A percentile compares a stretch with the other conserved stretches of the same genome.
Conservation (phyloP, 352 stramenopile species). For the Phytopythium delawarense region DNA sequence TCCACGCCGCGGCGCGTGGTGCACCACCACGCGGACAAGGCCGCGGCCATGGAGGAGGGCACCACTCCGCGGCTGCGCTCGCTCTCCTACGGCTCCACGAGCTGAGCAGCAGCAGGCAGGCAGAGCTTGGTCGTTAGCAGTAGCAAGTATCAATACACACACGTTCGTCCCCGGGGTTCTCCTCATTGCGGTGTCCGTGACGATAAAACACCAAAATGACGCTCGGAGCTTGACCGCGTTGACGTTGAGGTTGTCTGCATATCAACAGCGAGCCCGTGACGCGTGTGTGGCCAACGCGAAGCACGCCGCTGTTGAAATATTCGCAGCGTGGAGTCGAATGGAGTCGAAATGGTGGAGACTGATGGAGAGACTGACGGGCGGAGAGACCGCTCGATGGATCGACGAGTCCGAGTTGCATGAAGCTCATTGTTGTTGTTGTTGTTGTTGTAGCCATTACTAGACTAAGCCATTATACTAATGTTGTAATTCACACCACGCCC, state of each 20-base stretch:
- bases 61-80: slow-evolving; percentile 4
- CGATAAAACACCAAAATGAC: no score
- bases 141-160: not conserved
- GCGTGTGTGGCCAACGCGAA: no score
- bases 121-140: not conserved
- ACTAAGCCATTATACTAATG: not conserved
- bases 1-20: slow-evolving; percentile 48
- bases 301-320: no score
- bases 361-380: no score
- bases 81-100: slow-evolving; percentile 17
- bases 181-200: not conserved
- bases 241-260: not conserved
- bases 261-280: no score
- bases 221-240: not conserved
- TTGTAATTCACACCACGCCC: slow-evolving; percentile 4
- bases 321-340: no score
- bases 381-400: no score
- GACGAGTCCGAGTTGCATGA: no score
- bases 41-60: slow-evolving; percentile 14
- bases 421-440: no score
- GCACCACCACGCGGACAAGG: slow-evolving; percentile 16
- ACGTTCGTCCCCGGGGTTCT: no score
- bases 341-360: no score
- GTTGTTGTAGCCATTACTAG: no score
- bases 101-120: not conserved